These are phyloP conservation scores for Aquilaria yunnanensis DNA, from an alignment of 345 rosid genomes.

Conservation along the genomic window DNA sequence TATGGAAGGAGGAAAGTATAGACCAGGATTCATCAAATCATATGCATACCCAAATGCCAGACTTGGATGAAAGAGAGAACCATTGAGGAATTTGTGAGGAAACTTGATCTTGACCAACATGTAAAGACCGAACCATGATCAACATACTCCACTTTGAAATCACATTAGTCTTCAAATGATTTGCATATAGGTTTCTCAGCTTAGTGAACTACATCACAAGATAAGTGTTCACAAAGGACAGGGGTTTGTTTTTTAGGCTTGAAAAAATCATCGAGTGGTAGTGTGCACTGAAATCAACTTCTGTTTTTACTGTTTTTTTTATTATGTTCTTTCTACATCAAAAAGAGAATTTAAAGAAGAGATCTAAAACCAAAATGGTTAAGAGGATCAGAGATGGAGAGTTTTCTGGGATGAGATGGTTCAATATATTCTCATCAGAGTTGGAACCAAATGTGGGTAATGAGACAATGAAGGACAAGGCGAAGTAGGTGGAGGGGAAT, in stretches of 20 bases:
- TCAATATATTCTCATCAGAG: too few species aligned
- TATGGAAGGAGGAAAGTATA: conserved; percentile 52
- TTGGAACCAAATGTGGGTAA: too few species aligned
- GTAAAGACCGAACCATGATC: conserved; percentile 79
- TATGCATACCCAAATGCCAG: conserved; percentile 87
- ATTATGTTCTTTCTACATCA: too few species aligned
- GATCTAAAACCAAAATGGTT: too few species aligned
- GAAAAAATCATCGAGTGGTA: conserved; percentile 45
- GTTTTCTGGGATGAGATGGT: too few species aligned
- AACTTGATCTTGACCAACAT: conserved; percentile 49
- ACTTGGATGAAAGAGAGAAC: conserved; percentile 34
- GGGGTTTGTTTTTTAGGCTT: conserved; percentile 50
- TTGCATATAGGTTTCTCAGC: conserved; percentile 32
- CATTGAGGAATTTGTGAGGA: conserved; percentile 47
- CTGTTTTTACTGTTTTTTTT: too few species aligned
- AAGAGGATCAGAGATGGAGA: too few species aligned
- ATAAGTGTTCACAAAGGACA: conserved; percentile 38
- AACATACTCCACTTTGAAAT: conserved; percentile 66
- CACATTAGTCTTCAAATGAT: conserved; percentile 59
- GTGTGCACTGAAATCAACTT: too few species aligned
- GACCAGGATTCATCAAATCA: conserved; percentile 44
- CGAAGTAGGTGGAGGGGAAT: too few species aligned
- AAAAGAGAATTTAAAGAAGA: too few species aligned
- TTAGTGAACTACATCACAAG: conserved; percentile 41
- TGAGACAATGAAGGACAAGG: too few species aligned